Percentiles rank a stretch among this genome's conserved stretches.
phyloP scores from a whole-genome alignment of 2,329 filamentous ascomycete species.

The Diaporthe amygdali region DNA sequence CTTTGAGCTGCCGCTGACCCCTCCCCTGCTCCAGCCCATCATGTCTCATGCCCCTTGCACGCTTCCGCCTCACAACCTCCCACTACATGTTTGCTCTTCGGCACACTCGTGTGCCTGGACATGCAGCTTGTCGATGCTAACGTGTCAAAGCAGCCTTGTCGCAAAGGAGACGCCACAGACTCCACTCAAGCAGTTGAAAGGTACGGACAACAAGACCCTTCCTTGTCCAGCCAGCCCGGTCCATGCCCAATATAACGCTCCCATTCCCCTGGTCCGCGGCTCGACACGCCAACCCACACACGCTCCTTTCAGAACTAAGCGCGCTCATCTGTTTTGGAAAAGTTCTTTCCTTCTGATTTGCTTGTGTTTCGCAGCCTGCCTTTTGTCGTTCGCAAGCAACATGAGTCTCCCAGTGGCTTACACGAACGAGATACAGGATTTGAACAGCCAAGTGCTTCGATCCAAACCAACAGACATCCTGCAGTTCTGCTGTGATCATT shows the following conservation, averaged over 20 bases:
- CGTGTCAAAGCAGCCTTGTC: constrained; percentile 25
- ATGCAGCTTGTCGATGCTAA: constrained; percentile 19
- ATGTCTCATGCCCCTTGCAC: constrained; percentile 26
- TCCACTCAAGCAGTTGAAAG: constrained; percentile 21
- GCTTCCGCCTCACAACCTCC: neutral
- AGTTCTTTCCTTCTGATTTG: constrained; percentile 10
- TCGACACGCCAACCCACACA: neutral
- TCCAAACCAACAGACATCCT: constrained; percentile 67
- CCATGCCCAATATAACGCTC: neutral
- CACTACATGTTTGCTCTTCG: neutral
- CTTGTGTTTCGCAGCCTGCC: neutral
- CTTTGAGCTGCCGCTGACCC: constrained; percentile 17
- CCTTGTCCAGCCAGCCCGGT: neutral
- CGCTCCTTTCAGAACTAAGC: neutral
- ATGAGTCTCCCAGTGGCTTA: constrained; percentile 61
- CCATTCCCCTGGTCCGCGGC: neutral
- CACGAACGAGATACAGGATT: constrained; percentile 66
- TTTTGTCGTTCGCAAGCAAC: constrained; percentile 25
- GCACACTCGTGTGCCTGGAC: constrained; percentile 1
- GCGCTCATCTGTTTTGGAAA: neutral
- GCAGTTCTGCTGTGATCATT: constrained; percentile 75
- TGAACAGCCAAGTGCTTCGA: constrained; percentile 65
- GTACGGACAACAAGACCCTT: constrained; percentile 14
- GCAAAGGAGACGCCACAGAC: constrained; percentile 19
- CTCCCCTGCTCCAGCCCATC: constrained; percentile 20